Percentiles rank a stretch among this genome's conserved stretches.
These are phyloP conservation scores for Russula foetens DNA, from an alignment of 768 basidiomycete genomes.

Conservation along the genomic window DNA sequence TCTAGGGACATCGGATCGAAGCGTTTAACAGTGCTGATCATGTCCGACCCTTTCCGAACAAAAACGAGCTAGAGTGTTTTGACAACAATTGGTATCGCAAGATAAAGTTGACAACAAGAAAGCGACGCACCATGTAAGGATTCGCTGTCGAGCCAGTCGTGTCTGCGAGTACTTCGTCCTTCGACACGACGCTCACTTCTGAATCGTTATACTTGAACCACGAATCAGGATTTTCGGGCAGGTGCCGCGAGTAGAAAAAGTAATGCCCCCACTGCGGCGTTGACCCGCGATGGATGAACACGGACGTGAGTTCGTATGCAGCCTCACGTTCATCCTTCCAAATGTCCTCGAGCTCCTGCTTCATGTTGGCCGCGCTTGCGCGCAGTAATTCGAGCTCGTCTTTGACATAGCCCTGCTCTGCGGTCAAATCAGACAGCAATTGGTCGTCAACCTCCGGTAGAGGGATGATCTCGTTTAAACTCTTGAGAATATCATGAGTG, in stretches of 20 bases:
- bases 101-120: not conserved
- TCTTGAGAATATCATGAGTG: constrained; percentile 50
- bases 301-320: constrained; percentile 86
- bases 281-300: constrained; percentile 90
- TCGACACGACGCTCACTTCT: constrained; percentile 64
- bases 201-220: constrained; percentile 99
- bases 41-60: constrained; percentile 67
- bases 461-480: constrained; percentile 33
- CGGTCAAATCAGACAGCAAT: constrained; percentile 41
- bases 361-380: constrained; percentile 42
- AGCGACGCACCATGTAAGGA: constrained; percentile 65
- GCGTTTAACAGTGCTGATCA: constrained; percentile 76
- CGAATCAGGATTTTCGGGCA: constrained; percentile 69
- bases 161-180: constrained; percentile 81
- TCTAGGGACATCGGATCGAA: constrained; percentile 31
- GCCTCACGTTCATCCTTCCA: constrained; percentile 63
- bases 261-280: constrained; percentile 89
- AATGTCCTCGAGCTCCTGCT: constrained; percentile 59
- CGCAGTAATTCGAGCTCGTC: constrained; percentile 52
- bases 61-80: constrained; percentile 60
- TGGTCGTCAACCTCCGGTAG: constrained; percentile 52
- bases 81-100: not conserved
- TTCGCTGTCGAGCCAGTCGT: constrained; percentile 89
- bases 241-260: constrained; percentile 88
- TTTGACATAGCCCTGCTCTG: constrained; percentile 46